Base-by-base conservation (phyloP, 2,329 filamentous ascomycete species). In the Claviceps pusilla region DNA sequence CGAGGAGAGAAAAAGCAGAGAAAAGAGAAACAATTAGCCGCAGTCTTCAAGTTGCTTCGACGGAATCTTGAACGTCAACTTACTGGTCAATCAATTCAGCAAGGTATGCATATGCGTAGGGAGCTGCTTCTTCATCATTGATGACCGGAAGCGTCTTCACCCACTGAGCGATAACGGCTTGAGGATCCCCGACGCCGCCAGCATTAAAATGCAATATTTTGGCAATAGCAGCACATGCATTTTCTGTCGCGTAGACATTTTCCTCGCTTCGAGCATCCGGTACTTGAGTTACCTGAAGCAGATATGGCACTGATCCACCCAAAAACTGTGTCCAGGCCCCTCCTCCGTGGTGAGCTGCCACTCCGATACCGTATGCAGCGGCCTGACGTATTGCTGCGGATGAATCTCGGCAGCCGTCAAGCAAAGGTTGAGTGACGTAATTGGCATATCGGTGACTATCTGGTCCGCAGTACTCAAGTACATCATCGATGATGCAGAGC, bases 401-500 rank as follows among this genome's bases (percentile, higher is more conserved):
- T 33, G 83, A 72, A 63, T 97, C 91, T 62, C 81, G 82, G 74
- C 95, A 88, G 48, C 93, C 93, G 57, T 87, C 82, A 48, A 95
- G 77, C 43, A 98, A 79, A 11, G 93, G 90, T 63, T 89, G 83
- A 55, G 90, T 83, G 62, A 98, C 95, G 64, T 90, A 84, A 61
- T 84, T 80, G 64, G 85, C 84, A 67, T 95, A 98, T 60, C 84
- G 82, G 75, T 86, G 91, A 62, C 88, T 94, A 61, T 95, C 84
- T 0, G 84, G 79, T 0, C 91, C 90, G 66, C 90, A 97, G 74
- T 97, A 98, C 68, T 98, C 93, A 41, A 98, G 79, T 41, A 98
- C 91, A 67, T 98, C 93, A 65, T 98, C 93, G 76, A 96, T 89
- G 62, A 98, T 96, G 74, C 93, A 98, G 53, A 98, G 79, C n/a